A percentile compares a stretch with the other conserved stretches of the same genome.
Evolutionary conservation across 2,329 filamentous ascomycete genomes (phyloP).

Genomic region (Scortechinia acanthostroma): DNA sequence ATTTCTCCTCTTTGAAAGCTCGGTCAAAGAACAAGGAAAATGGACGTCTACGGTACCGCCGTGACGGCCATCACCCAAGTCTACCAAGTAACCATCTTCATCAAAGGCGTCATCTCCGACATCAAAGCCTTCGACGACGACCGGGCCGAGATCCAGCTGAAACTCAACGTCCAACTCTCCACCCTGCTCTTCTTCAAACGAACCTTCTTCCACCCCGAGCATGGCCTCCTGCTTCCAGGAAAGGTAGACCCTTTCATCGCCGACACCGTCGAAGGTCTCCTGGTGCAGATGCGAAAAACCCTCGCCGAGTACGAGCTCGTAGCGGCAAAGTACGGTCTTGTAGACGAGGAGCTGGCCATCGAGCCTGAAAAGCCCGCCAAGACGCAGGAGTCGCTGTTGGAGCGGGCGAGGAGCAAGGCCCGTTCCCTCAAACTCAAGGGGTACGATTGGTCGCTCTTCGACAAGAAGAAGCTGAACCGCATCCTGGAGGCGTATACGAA

Average conservation of each 20-base stretch:
- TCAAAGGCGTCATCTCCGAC: constrained; percentile 16
- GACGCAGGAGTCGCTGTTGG: constrained; percentile 12
- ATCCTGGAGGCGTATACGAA: constrained; percentile 14
- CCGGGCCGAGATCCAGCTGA: constrained; percentile 11
- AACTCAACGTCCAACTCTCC: constrained; percentile 13
- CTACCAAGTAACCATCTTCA: constrained; percentile 16
- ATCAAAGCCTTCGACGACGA: constrained; percentile 15
- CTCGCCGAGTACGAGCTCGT: constrained; percentile 13
- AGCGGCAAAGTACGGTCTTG: constrained; percentile 9
- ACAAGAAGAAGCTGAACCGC: constrained; percentile 14
- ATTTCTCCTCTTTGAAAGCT: too few species aligned
- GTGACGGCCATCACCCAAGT: constrained; percentile 14
- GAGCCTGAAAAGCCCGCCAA: constrained; percentile 5
- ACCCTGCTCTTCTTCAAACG: constrained; percentile 14
- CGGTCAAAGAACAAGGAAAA: constrained; percentile 6
- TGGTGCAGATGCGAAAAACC: constrained; percentile 12
- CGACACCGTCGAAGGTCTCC: constrained; percentile 10
- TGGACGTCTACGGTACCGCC: constrained; percentile 17
- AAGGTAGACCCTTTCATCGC: constrained; percentile 10
- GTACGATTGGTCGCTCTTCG: constrained; percentile 19
- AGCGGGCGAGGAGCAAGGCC: constrained; percentile 12
- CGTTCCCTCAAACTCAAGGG: constrained; percentile 13
- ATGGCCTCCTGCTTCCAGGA: constrained; percentile 13
- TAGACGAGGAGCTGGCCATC: constrained; percentile 4
- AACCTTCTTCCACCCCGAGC: constrained; percentile 10